Evolutionary conservation across 495 filamentous ascomycete species (phyloP), one percentile per base, ranked within the genome.

Genomic region (Umbilicaria muhlenbergii): DNA sequence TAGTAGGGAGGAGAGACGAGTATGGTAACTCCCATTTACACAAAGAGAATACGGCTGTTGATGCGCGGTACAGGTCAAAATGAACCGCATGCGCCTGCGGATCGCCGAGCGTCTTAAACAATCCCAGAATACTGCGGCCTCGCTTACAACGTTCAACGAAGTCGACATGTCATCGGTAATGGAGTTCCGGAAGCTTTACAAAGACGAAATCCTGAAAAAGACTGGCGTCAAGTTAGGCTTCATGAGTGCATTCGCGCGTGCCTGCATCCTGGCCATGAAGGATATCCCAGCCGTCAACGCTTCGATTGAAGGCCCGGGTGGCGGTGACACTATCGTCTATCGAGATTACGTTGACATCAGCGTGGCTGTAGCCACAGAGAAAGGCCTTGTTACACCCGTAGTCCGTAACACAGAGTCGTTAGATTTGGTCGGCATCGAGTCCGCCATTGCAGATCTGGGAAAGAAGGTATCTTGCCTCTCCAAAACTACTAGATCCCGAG

Each of bases 141-240:
- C 91, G 13, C 67, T 99, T 41, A 96, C 91, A 14, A 99, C 91
- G 14, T 99, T 99, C 71, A 94, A 99, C 61, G 91, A 99, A 62
- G 91, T 99, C 39, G 92, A 99, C 58, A 99, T 99, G 92, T 95
- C 92, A 5, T 80, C 81, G 11, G 65, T 99, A 15, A 94, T 99
- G 85, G 86, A 94, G 41, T 84, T 99, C 69, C 83, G 91, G 34
- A 94, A 91, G 57, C 61, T 83, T 21, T 99, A 96, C 73, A 96
- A 96, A 67, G 92, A 96, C 46, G 86, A 92, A 45, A 63, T 94
- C 5, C 68, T 96, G 42, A 92, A 96, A 74, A 92, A 87, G 69
- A 91, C 84, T 14, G 92, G 91, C 18, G 83, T 95, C 28, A 98
- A 98, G 69, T 81, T 98, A 35, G 91, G 91, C 18, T 98, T 96